Conservation (phyloP, 495 filamentous ascomycete genomes). For the Bacidia rubella region DNA sequence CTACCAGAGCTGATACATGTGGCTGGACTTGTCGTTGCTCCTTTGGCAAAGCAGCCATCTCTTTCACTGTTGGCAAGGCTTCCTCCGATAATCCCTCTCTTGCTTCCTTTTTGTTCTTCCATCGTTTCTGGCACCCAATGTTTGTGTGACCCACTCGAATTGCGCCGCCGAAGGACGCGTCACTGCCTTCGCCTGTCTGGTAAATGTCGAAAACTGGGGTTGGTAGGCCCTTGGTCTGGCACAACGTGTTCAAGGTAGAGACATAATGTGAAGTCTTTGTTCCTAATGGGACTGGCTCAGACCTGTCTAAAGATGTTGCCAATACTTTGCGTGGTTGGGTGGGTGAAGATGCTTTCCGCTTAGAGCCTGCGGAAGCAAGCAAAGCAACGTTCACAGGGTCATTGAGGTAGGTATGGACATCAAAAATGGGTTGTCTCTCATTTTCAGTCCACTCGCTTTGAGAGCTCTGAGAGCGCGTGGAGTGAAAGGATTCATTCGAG, state of each 20-base stretch:
- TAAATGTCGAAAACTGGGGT: slow-evolving; percentile 14
- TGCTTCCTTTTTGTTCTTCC: slow-evolving; percentile 18
- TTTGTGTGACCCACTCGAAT: slow-evolving; percentile 8
- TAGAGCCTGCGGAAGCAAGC: background rate
- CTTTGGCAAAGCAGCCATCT: background rate
- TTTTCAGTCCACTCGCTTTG: too few relatives aligned
- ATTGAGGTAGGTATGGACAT: slow-evolving; percentile 12
- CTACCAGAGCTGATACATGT: background rate
- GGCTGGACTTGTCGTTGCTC: background rate
- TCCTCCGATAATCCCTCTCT: slow-evolving; percentile 13
- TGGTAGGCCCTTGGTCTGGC: slow-evolving; percentile 16
- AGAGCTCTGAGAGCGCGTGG: slow-evolving; percentile 9
- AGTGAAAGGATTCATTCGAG: slow-evolving; percentile 17
- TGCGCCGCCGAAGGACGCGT: slow-evolving; percentile 10
- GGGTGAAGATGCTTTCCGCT: background rate
- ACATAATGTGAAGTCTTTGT: slow-evolving; percentile 14
- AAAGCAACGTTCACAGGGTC: slow-evolving; percentile 9
- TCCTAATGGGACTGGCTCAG: slow-evolving; percentile 11
- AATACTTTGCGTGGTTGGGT: background rate
- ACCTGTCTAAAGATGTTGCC: background rate
- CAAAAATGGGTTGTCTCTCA: slow-evolving; percentile 11
- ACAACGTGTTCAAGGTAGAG: slow-evolving; percentile 9
- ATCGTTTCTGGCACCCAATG: slow-evolving; percentile 10
- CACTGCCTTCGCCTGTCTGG: slow-evolving; percentile 1
- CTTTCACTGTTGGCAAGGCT: slow-evolving; percentile 5